phyloP scores from a whole-genome alignment of 2,329 filamentous ascomycete species.

The Thelonectria olida region DNA sequence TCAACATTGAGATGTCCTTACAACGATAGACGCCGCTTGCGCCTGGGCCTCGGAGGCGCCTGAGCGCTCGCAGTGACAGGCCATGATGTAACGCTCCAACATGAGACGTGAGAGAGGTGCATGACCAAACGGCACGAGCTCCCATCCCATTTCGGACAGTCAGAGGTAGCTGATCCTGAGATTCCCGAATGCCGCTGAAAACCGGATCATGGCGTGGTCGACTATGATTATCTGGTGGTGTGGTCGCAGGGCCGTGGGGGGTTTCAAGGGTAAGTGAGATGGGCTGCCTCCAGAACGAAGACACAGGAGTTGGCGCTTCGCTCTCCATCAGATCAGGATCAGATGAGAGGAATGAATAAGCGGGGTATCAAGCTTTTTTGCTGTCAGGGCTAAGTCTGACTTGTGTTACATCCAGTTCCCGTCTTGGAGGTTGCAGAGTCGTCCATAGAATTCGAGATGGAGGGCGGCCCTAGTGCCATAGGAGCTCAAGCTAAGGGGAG shows the following conservation, averaged over 20 bases:
- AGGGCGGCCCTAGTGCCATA: background rate
- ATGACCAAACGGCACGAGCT: slow-evolving; percentile 2
- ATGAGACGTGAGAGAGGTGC: slow-evolving; percentile 1
- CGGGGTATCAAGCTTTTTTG: background rate
- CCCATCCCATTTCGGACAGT: background rate
- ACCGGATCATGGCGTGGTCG: background rate
- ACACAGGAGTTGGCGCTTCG: background rate
- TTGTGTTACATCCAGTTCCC: background rate
- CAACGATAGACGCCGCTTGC: too few species aligned
- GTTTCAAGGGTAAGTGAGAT: background rate
- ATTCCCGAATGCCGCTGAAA: background rate
- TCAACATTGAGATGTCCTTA: too few species aligned
- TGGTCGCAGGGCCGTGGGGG: background rate
- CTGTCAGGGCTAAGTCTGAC: background rate
- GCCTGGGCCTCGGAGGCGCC: slow-evolving; percentile 3
- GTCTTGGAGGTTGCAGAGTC: background rate
- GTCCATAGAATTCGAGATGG: background rate
- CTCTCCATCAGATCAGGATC: too few species aligned
- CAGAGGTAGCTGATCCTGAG: background rate
- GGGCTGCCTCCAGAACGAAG: background rate
- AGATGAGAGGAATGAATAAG: too few species aligned
- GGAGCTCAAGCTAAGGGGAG: background rate
- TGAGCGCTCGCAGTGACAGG: slow-evolving; percentile 10
- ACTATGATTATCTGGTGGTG: background rate
- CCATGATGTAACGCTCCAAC: background rate